Evolutionary conservation across 352 stramenopile genomes (phyloP), one percentile per base, ranked within the genome.

Genomic region (Halophytophthora polymorphica): DNA sequence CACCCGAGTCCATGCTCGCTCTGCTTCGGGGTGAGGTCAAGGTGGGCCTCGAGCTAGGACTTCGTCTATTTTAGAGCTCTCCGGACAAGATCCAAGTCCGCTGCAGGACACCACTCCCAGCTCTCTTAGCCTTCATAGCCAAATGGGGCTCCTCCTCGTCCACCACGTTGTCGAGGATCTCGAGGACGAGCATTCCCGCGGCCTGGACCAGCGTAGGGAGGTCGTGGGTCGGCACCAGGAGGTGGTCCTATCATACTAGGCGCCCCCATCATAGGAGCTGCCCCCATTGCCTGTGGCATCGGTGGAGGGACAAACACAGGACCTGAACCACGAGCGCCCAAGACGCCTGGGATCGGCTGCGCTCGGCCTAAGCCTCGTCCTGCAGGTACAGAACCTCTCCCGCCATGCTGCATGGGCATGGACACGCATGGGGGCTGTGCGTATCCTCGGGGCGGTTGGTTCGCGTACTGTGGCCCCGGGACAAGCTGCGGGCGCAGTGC

Each of bases 141-240:
- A 33, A 42, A 49, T 44, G 33, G 43, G 18, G 44, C 50, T 31
- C 42, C 21, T 45, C 52, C 40, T 59, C 56, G 53, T 66, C 59
- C 64, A 51, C 39, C 19, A 28, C 65, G 61, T 44, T 74, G 65
- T 45, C 65, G 56, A 49, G 65, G 65, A 63, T 74, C 65, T 66
- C 65, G 61, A 50, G 65, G 53, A 50, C 71, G 65, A 6, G 8
- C 42, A 28, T 49, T 63, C 29, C 64, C 60, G 54, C 58, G 51
- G 49, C 65, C 57, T 36, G 28, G 13, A 14, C 33, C 45, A 50
- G 25, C 46, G 49, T 61, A 61, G 8, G 29, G 31, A 48, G 44
- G 51, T 18, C 40, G 45, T 49, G 59, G 37, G 14, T 62, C 62
- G 13, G 28, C 41, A 31, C 25, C 25, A 8, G 25, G 8, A 52